Conservation (phyloP, 2,329 filamentous ascomycete species). For the Cordyceps fumosorosea region DNA sequence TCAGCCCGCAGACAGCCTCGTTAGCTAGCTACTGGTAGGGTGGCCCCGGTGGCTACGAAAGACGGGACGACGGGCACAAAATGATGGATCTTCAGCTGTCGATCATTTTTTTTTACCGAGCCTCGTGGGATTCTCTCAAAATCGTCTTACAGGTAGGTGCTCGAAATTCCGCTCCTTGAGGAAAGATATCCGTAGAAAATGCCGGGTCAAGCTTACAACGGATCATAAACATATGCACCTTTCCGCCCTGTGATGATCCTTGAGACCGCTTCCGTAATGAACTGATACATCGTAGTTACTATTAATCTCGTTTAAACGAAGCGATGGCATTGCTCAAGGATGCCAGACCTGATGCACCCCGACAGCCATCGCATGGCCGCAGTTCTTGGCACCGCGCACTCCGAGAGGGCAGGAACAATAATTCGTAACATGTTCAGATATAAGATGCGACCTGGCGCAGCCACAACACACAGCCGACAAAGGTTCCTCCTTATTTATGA, state of each 20-base stretch:
- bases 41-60: background rate
- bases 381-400: background rate
- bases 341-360: no score
- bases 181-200: no score
- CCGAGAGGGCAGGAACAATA: background rate
- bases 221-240: no score
- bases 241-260: no score
- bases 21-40: background rate
- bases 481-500: no score
- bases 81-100: background rate
- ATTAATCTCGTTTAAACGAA: no score
- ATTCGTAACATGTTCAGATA: background rate
- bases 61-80: background rate
- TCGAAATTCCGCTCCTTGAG: no score
- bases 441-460: background rate
- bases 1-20: background rate
- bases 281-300: no score
- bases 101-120: background rate
- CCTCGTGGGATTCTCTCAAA: background rate
- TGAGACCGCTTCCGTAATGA: no score
- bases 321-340: no score
- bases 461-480: background rate
- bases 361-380: background rate
- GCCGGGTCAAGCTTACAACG: no score
- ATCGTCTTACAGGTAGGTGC: no score